Conservation (phyloP, 1,139 yeast species). For the Yamadazyma dendronema region DNA sequence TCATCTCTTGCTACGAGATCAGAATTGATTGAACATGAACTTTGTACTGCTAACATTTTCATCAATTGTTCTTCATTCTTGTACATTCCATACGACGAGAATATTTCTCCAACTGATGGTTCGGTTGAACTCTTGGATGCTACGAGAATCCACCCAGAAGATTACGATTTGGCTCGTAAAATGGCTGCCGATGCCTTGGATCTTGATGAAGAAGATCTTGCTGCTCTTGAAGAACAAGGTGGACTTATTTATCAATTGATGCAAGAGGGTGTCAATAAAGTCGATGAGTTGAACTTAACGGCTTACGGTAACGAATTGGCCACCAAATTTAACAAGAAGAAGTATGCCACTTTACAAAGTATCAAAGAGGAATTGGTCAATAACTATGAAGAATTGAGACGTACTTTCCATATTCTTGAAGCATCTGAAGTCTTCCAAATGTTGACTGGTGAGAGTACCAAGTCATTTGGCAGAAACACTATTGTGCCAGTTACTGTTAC, state of each 20-base stretch:
- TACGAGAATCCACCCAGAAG: conserved; percentile 97
- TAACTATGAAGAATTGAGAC: conserved; percentile 83
- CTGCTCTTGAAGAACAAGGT: conserved; percentile 71
- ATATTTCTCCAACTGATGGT: conserved; percentile 47
- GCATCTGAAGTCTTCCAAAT: conserved; percentile 78
- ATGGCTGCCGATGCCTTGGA: conserved; percentile 99
- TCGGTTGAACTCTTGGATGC: conserved; percentile 82
- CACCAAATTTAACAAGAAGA: conserved; percentile 68
- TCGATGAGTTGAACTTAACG: conserved; percentile 84
- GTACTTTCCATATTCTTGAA: conserved; percentile 64
- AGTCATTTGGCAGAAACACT: conserved; percentile 65
- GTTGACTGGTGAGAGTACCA: conserved; percentile 83
- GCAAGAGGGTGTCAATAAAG: conserved; percentile 79
- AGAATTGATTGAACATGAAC: conserved; percentile 77
- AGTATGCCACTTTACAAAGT: conserved; percentile 80
- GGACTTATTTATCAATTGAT: conserved; percentile 82
- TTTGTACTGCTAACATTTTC: conserved; percentile 77
- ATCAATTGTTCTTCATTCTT: conserved; percentile 91
- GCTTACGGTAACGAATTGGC: conserved; percentile 94
- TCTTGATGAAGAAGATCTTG: conserved; percentile 90
- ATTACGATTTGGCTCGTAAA: conserved; percentile 89
- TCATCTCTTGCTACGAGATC: conserved; percentile 67
- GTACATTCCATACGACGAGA: conserved; percentile 71
- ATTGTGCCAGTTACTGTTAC: conserved; percentile 76
- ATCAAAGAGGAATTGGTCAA: conserved; percentile 86